phyloP scores from a whole-genome alignment of 202 grass and related monocot genomes.

The Musa balbisiana region DNA sequence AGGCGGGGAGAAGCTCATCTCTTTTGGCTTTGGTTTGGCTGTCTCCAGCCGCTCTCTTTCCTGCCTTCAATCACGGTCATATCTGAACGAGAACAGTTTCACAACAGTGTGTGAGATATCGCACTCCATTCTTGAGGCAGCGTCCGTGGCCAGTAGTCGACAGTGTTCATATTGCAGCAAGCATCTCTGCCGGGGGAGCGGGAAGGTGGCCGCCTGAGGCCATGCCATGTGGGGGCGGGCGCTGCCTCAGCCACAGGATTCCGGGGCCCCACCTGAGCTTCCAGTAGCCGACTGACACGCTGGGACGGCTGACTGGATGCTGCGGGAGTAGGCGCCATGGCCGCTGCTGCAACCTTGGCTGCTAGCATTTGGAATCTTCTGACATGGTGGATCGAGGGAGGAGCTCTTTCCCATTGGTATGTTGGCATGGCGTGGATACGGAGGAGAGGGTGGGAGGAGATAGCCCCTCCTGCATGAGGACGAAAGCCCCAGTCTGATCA shows the following conservation, averaged over 20 bases:
- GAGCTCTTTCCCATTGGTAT: not conserved
- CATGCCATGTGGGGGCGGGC: not conserved
- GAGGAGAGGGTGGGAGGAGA: not conserved
- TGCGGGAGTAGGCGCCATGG: not conserved
- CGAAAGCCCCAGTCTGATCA: not conserved
- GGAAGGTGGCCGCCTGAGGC: not conserved
- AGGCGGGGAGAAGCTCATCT: not conserved
- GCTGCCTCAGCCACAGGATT: no score
- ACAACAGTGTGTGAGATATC: not conserved
- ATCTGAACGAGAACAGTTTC: not conserved
- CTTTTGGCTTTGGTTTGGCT: not conserved
- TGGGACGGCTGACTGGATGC: no score
- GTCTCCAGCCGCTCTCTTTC: not conserved
- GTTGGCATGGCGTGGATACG: not conserved
- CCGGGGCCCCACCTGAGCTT: no score
- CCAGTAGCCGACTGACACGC: no score
- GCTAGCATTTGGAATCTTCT: conserved; percentile 19
- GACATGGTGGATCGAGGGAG: not conserved
- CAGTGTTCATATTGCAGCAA: not conserved
- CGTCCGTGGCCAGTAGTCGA: not conserved
- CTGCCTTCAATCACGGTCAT: not conserved
- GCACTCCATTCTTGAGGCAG: not conserved
- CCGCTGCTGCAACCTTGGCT: conserved; percentile 3
- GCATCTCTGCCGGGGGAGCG: not conserved
- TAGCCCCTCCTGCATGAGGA: not conserved